Evolutionary conservation across 768 basidiomycete species (phyloP).

Genomic region (Gloeostereum incarnatum): DNA sequence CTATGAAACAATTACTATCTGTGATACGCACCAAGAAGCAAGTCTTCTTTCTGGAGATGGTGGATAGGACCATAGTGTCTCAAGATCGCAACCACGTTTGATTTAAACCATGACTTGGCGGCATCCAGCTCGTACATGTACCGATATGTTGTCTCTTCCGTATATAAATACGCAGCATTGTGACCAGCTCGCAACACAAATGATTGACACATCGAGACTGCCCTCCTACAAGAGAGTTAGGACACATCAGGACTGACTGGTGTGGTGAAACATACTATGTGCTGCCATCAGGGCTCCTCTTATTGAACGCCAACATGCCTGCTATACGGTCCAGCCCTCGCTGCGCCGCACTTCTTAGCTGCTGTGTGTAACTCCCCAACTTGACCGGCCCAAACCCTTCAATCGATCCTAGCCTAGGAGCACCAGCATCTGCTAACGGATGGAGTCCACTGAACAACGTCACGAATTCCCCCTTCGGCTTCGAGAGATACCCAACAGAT

Average conservation of each 20-base stretch:
- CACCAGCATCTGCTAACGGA: conserved; percentile 51
- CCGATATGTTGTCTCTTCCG: conserved; percentile 61
- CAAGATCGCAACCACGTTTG: conserved; percentile 57
- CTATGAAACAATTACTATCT: not conserved
- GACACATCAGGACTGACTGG: not conserved
- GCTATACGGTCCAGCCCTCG: conserved; percentile 48
- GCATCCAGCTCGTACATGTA: conserved; percentile 56
- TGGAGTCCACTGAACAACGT: too few relatives aligned
- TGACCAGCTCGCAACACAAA: conserved; percentile 57
- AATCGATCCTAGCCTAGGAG: conserved; percentile 46
- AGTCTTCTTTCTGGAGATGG: conserved; percentile 47
- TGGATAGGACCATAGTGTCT: conserved; percentile 38
- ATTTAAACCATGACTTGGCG: conserved; percentile 66
- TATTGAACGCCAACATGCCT: conserved; percentile 37
- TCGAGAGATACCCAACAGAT: conserved; percentile 66
- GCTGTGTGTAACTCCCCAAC: conserved; percentile 37
- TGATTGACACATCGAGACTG: conserved; percentile 40
- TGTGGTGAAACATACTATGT: conserved; percentile 14
- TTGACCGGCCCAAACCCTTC: conserved; percentile 52
- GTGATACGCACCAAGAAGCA: conserved; percentile 32
- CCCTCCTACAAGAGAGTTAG: conserved; percentile 22
- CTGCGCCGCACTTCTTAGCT: conserved; percentile 51
- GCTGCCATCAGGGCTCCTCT: conserved; percentile 18
- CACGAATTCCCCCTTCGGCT: conserved; percentile 59
- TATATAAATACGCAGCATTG: conserved; percentile 55